Base-by-base conservation (phyloP, 352 stramenopile genomes). In the Phytophthora hybrid region DNA sequence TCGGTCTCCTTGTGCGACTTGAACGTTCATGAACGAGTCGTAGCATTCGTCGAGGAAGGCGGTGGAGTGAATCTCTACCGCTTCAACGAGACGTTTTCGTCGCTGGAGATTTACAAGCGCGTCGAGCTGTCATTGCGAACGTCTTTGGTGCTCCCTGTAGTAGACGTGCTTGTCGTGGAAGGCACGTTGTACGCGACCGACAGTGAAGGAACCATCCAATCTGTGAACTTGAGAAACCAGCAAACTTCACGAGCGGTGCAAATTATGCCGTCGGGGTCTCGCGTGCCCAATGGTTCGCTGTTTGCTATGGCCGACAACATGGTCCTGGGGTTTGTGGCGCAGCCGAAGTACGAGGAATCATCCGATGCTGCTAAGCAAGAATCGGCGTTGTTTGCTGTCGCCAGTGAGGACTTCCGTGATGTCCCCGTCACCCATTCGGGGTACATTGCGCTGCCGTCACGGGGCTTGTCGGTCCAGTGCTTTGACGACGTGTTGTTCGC, bases 171-270 rank as follows among this genome's bases (percentile, higher is more conserved):
- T 1, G 8, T 82, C 0, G 53, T 71, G 26, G 71, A 82, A 60
- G 71, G 59, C 1, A 69, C 31, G n/a, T 23, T 91, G 5, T 82
- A 81, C 31, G 59, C 83, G n/a, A 77, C 62, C 7, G 83, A 88
- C 37, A 44, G 29, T 4, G 66, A 68, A 11, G 73, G 77, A 5
- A 64, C 63, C 1, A 71, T 81, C 4, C 83, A 89, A 49, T 82
- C 77, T 11, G 63, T 90, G 9, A 87, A 85, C 51, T 23, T 80
- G 14, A 73, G 71, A 5, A 90, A 79, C 41, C 77, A 85, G 53
- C 83, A 90, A 59, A 81, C 75, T 6, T 90, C 83, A 37, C 67
- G 74, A 31, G 66, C 44, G 16, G 62, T 68, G 8, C 66, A 74
- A 54, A 72, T 78, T 18, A 71, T 74, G 46, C 60, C 66, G 34